phyloP scores from a whole-genome alignment of 2,329 filamentous ascomycete species.

The Talaromyces piceae region DNA sequence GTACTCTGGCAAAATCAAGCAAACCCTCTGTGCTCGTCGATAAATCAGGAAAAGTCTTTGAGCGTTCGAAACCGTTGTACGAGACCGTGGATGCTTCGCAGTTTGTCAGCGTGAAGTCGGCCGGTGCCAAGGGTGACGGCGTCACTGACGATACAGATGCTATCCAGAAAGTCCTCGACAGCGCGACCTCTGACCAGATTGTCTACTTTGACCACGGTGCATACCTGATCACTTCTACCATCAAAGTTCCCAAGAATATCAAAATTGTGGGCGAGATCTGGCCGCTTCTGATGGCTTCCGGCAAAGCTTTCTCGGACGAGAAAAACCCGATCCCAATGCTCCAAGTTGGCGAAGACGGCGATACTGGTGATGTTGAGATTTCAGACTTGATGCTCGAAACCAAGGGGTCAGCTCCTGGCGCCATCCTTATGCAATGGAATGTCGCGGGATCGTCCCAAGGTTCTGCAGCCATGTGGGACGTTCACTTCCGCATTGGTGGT shows the following conservation, averaged over 20 bases:
- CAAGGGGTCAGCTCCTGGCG: constrained; percentile 72
- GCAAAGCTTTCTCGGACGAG: constrained; percentile 64
- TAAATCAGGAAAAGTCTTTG: constrained; percentile 62
- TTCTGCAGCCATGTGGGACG: constrained; percentile 79
- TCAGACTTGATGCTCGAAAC: constrained; percentile 82
- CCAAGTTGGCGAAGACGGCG: constrained; percentile 70
- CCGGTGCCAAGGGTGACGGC: constrained; percentile 83
- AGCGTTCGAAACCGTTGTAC: constrained; percentile 86
- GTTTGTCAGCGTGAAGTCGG: constrained; percentile 76
- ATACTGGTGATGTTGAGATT: constrained; percentile 76
- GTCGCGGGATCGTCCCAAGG: constrained; percentile 58
- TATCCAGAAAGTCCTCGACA: constrained; percentile 71
- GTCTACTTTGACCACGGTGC: constrained; percentile 59
- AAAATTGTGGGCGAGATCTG: constrained; percentile 88
- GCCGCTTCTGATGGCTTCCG: constrained; percentile 80
- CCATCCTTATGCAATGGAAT: constrained; percentile 90
- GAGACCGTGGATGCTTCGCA: constrained; percentile 55
- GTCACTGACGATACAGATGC: constrained; percentile 76
- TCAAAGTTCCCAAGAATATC: constrained; percentile 62
- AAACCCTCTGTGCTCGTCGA: constrained; percentile 64
- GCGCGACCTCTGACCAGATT: constrained; percentile 51
- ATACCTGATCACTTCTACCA: constrained; percentile 54
- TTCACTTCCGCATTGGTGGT: constrained; percentile 90
- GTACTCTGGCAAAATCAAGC: constrained; percentile 44
- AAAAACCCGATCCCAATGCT: constrained; percentile 75